Conservation (phyloP, 1,284 basidiomycete genomes). For the Leccinum solheimii region DNA sequence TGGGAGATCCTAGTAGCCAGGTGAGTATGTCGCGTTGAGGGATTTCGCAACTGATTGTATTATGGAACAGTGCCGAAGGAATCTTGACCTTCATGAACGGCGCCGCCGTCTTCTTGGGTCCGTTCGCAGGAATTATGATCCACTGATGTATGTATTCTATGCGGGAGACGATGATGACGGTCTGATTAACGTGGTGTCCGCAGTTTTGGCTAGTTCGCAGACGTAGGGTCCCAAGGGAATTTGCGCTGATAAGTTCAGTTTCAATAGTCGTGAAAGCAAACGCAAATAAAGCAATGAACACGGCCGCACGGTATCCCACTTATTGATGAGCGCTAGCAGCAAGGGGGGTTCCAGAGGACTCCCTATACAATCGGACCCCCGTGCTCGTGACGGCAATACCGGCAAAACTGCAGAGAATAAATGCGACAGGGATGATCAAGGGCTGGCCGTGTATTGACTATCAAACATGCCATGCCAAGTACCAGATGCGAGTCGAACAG, state of each 20-base stretch:
- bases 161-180: background rate
- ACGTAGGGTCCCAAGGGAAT: conserved; percentile 61
- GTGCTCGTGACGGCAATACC: conserved; percentile 58
- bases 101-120: conserved; percentile 72
- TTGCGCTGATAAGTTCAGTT: conserved; percentile 61
- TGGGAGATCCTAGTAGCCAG: conserved; percentile 54
- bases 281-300: conserved; percentile 63
- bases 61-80: conserved; percentile 40
- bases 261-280: conserved; percentile 64
- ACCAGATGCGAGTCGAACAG: background rate
- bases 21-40: conserved; percentile 23
- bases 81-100: conserved; percentile 64
- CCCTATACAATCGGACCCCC: conserved; percentile 45
- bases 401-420: conserved; percentile 58
- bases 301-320: conserved; percentile 66
- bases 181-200: background rate
- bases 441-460: conserved; percentile 55
- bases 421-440: conserved; percentile 45
- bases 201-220: conserved; percentile 70
- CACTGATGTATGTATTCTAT: conserved; percentile 53
- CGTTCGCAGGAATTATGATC: conserved; percentile 74
- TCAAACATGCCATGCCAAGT: conserved; percentile 4
- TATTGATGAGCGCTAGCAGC: conserved; percentile 43
- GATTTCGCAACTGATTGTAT: background rate
- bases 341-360: conserved; percentile 43